These are phyloP conservation scores for Hymenoscyphus fructigenus DNA, from an alignment of 2,329 filamentous ascomycete genomes.

Conservation along the genomic window DNA sequence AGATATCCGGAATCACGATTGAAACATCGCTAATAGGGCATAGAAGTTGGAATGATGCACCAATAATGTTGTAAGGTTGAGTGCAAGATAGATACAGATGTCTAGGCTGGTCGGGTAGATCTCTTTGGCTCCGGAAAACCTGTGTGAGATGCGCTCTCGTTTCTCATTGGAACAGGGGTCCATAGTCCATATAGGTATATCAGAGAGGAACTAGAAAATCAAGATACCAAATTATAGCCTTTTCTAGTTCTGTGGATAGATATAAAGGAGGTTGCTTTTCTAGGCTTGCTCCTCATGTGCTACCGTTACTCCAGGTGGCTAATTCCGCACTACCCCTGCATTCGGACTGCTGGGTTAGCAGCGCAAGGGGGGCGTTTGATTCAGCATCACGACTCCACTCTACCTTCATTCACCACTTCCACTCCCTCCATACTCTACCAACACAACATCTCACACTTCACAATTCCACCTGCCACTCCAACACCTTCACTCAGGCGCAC, in stretches of 20 bases:
- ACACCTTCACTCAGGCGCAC: background rate
- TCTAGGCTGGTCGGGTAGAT: too few species aligned
- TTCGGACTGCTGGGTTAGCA: background rate
- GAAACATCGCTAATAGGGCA: background rate
- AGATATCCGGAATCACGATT: background rate
- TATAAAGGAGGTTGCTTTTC: too few species aligned
- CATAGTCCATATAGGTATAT: too few species aligned
- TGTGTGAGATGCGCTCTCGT: too few species aligned
- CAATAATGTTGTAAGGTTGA: background rate
- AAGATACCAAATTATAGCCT: too few species aligned
- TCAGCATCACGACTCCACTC: background rate
- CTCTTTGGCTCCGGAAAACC: too few species aligned
- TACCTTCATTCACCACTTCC: background rate
- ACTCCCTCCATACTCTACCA: background rate
- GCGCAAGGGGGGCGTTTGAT: background rate
- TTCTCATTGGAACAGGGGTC: too few species aligned
- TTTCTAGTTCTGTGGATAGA: too few species aligned
- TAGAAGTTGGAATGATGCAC: constrained; percentile 12
- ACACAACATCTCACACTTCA: background rate
- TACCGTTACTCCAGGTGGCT: background rate
- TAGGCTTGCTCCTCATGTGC: too few species aligned
- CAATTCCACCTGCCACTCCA: background rate
- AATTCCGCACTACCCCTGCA: background rate
- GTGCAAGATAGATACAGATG: too few species aligned
- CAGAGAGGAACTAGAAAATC: too few species aligned